Evolutionary conservation across 768 basidiomycete species (phyloP).

Genomic region (Suillus placidus): DNA sequence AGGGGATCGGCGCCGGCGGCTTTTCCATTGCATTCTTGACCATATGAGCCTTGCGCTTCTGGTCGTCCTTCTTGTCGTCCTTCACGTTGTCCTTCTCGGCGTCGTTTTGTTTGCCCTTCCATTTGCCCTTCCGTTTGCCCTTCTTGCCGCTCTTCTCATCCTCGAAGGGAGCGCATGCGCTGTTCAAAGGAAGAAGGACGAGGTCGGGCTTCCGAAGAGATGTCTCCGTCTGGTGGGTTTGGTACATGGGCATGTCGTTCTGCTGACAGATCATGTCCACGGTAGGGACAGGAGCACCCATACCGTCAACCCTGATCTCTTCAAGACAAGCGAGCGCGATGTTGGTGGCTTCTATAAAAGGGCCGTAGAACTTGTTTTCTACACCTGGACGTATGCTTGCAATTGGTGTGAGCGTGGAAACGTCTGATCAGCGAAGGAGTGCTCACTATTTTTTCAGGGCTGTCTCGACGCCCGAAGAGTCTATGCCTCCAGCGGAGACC

Average conservation of each 20-base stretch:
- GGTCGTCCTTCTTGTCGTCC: too few species aligned
- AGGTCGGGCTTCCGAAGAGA: constrained; percentile 5
- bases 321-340: constrained; percentile 2
- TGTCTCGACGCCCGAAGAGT: too few species aligned
- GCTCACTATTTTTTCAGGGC: too few species aligned
- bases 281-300: too few species aligned
- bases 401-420: not conserved
- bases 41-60: not conserved
- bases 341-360: not conserved
- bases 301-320: not conserved
- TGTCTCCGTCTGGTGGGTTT: not conserved
- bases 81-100: too few species aligned
- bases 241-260: not conserved
- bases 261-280: not conserved
- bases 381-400: not conserved
- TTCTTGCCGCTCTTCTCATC: not conserved
- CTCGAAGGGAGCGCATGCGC: not conserved
- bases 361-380: not conserved
- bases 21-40: not conserved
- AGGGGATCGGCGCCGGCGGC: not conserved
- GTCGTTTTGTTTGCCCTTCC: not conserved
- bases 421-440: too few species aligned
- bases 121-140: too few species aligned
- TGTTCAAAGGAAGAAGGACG: not conserved
- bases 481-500: too few species aligned